Base-by-base conservation (phyloP, 345 rosid genomes). In the Lenwebbia sp. region DNA sequence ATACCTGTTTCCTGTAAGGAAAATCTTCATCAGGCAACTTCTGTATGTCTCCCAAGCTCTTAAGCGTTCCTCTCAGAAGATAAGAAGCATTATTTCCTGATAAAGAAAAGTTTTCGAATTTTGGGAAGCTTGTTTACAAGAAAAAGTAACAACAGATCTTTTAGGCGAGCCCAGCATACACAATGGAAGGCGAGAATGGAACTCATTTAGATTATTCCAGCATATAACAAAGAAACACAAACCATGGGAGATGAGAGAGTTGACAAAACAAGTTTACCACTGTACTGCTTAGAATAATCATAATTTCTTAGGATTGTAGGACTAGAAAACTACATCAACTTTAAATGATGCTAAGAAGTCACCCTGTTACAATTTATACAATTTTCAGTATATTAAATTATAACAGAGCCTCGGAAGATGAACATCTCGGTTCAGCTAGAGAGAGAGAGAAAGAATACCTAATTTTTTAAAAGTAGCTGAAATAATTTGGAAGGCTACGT, bases 1-100 rank as follows among this genome's bases (percentile, higher is more conserved):
- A 84, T 89, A 94, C 99, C 99, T 97, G 99, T 87, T 93, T 97
- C 89, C 96, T 92, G 88, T 85, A 90, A 84, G 97, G 94, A 89
- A 97, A 94, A 81, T 92, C 98, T 87, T 96, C 98, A 87, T 97
- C 99, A 13, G 99, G 90, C 88, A 96, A 89, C 83, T 88, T 92
- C 87, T 97, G 96, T 94, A 97, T 95, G 82, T 94, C 95, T 60
- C 95, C 93, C 88, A 97, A 90, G 91, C 93, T 95, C 92, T 91
- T 89, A 37, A 97, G 93, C 83, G 93, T 93, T 65, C 94, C 96
- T 87, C 90, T 94, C 95, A 95, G 90, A 88, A 97, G 93, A 91
- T 95, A 95, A 54, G 96, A 87, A 88, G 99, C 95, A 87, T 90
- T 83, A 65, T 86, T 89, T 41, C 95, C 98, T 97, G 92, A 89